phyloP scores from a whole-genome alignment of 1,284 basidiomycete genomes.

The Somion occarium region DNA sequence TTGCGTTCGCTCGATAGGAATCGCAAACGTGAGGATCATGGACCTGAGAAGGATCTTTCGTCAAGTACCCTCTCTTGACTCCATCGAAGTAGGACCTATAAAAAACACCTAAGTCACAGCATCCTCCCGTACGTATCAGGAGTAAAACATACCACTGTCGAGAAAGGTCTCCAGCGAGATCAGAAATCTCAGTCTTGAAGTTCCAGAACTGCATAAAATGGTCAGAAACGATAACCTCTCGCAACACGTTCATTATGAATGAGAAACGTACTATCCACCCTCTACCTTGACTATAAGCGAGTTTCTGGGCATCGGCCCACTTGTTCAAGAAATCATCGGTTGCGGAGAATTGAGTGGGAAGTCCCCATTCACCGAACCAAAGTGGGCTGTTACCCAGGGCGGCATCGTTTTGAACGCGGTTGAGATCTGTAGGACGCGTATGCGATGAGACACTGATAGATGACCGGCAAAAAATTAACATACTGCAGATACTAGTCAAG shows the following conservation, averaged over 20 bases:
- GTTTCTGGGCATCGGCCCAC: conserved; percentile 81
- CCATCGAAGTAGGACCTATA: conserved; percentile 71
- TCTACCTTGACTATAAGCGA: conserved; percentile 52
- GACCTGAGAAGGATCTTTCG: conserved; percentile 51
- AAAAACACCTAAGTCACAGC: background rate
- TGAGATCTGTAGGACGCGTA: conserved; percentile 32
- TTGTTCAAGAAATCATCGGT: conserved; percentile 56
- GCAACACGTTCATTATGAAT: too few species aligned
- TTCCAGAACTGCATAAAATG: conserved; percentile 59
- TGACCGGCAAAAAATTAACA: too few species aligned
- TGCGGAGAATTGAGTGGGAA: conserved; percentile 63
- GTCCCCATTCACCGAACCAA: conserved; percentile 61
- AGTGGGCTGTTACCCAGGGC: conserved; percentile 45
- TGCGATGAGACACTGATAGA: background rate
- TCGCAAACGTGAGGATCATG: conserved; percentile 60
- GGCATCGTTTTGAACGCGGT: conserved; percentile 45
- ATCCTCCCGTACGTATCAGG: background rate
- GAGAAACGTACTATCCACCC: conserved; percentile 62
- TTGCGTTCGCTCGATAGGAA: conserved; percentile 36
- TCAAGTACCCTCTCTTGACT: conserved; percentile 53
- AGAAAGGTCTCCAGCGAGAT: conserved; percentile 40
- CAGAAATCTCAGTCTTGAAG: conserved; percentile 64
- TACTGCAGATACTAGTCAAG: conserved; percentile 65
- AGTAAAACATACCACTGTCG: conserved; percentile 50
- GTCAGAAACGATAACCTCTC: background rate